phyloP scores from a whole-genome alignment of 225 moss, liverwort and hornwort genomes.

The Sphagnum tenellum region DNA sequence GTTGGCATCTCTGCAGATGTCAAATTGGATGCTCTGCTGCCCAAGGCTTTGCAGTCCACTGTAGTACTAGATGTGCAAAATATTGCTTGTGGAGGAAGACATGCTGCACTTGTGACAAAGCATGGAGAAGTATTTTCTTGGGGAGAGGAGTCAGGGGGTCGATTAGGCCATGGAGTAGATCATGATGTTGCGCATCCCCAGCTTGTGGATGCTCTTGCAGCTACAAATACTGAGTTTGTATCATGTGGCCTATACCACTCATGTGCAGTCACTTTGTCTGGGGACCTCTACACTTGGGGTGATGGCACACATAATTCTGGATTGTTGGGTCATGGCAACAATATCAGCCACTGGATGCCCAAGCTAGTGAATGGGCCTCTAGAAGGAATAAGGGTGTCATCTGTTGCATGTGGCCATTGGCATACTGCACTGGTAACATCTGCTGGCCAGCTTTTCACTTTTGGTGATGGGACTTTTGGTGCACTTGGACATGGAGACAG shows the following conservation, averaged over 20 bases:
- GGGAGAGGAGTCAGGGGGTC: conserved; percentile 98
- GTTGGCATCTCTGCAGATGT: conserved; percentile 28
- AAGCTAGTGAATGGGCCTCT: conserved; percentile 83
- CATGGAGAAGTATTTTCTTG: conserved; percentile 95
- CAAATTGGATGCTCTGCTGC: conserved; percentile 69
- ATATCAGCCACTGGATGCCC: conserved; percentile 98
- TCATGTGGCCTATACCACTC: conserved; percentile 93
- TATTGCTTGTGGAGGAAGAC: conserved; percentile 85
- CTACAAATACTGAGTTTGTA: conserved; percentile 81
- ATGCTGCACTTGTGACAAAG: conserved; percentile 82
- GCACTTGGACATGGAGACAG: conserved; percentile 96
- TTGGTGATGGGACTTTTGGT: conserved; percentile 97
- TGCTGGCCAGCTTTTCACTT: conserved; percentile 90
- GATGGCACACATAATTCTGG: conserved; percentile 97
- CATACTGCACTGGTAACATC: conserved; percentile 93
- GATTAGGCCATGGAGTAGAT: conserved; percentile 92
- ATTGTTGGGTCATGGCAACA: conserved; percentile 93
- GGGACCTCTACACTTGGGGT: conserved; percentile 97
- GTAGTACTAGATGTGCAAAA: conserved; percentile 92
- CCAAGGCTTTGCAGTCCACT: conserved; percentile 81
- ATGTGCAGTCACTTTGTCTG: conserved; percentile 82
- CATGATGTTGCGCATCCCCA: conserved; percentile 88
- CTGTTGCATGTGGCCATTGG: conserved; percentile 97
- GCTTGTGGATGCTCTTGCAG: conserved; percentile 81
- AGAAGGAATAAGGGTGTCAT: conserved; percentile 81